phyloP scores from a whole-genome alignment of 805 yeast genomes.

The Ogataea nonfermentans region DNA sequence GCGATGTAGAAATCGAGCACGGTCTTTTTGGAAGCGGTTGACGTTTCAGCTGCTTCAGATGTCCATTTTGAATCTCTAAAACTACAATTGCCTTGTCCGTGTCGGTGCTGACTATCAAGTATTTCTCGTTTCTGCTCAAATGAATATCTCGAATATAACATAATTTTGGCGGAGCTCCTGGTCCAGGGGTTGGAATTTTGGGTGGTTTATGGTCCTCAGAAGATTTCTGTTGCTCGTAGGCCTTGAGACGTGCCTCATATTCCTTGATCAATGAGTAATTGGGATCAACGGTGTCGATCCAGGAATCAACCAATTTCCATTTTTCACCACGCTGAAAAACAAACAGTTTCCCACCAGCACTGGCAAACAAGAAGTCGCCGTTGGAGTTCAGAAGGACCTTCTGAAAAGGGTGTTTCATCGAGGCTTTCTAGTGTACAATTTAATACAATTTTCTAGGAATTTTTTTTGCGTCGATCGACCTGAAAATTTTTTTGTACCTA shows the following conservation, averaged over 20 bases:
- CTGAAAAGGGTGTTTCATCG: slow-evolving; percentile 72
- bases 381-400: slow-evolving; percentile 43
- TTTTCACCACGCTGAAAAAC: slow-evolving; percentile 41
- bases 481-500: slow-evolving; percentile 12
- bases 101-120: slow-evolving; percentile 70
- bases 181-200: slow-evolving; percentile 60
- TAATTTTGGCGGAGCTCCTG: slow-evolving; percentile 65
- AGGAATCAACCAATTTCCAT: slow-evolving; percentile 45
- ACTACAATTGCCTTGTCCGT: slow-evolving; percentile 78
- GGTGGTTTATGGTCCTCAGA: slow-evolving; percentile 36
- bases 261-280: slow-evolving; percentile 45
- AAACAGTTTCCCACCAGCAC: slow-evolving; percentile 58
- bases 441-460: slow-evolving; percentile 2
- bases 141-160: slow-evolving; percentile 66
- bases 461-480: slow-evolving; percentile 12
- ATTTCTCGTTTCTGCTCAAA: slow-evolving; percentile 50
- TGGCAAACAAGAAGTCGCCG: slow-evolving; percentile 51
- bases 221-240: slow-evolving; percentile 30
- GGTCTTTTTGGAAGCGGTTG: slow-evolving; percentile 91
- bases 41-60: slow-evolving; percentile 49
- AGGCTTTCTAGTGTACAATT: background rate
- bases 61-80: slow-evolving; percentile 40
- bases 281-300: slow-evolving; percentile 61
- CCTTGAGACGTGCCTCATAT: slow-evolving; percentile 41
- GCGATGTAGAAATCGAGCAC: slow-evolving; percentile 66